phyloP scores from a whole-genome alignment of 2,329 filamentous ascomycete genomes.

The Tolypocladium endophyticum region DNA sequence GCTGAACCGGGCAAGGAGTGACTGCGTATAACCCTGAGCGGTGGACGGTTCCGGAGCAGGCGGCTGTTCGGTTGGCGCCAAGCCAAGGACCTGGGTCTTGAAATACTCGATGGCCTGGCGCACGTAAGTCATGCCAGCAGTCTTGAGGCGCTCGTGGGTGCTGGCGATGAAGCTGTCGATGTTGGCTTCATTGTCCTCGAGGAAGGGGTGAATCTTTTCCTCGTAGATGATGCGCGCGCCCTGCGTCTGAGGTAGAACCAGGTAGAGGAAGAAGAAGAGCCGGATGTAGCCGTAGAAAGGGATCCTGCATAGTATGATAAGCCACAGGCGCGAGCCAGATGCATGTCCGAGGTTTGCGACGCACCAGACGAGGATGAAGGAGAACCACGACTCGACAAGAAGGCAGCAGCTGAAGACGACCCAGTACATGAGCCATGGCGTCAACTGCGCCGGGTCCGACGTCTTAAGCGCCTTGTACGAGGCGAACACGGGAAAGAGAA shows the following conservation, averaged over 20 bases:
- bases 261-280: conserved; percentile 78
- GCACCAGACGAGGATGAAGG: conserved; percentile 76
- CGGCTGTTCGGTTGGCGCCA: conserved; percentile 45
- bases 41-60: conserved; percentile 29
- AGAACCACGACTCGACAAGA: conserved; percentile 76
- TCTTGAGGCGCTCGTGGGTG: conserved; percentile 66
- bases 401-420: conserved; percentile 77
- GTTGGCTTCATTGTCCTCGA: conserved; percentile 72
- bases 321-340: background rate
- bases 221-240: conserved; percentile 82
- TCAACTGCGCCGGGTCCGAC: conserved; percentile 76
- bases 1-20: conserved; percentile 75
- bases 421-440: conserved; percentile 99
- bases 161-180: conserved; percentile 87
- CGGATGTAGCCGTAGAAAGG: conserved; percentile 93
- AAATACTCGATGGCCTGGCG: conserved; percentile 61
- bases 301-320: conserved; percentile 41
- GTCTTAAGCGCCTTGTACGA: conserved; percentile 97
- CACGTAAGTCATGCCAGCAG: conserved; percentile 66
- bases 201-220: conserved; percentile 76
- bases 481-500: conserved; percentile 90
- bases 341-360: conserved; percentile 7
- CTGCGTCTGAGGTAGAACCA: conserved; percentile 95
- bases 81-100: conserved; percentile 68
- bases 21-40: conserved; percentile 61